phyloP scores from a whole-genome alignment of 2,329 filamentous ascomycete species.

The Polychaeton citri region DNA sequence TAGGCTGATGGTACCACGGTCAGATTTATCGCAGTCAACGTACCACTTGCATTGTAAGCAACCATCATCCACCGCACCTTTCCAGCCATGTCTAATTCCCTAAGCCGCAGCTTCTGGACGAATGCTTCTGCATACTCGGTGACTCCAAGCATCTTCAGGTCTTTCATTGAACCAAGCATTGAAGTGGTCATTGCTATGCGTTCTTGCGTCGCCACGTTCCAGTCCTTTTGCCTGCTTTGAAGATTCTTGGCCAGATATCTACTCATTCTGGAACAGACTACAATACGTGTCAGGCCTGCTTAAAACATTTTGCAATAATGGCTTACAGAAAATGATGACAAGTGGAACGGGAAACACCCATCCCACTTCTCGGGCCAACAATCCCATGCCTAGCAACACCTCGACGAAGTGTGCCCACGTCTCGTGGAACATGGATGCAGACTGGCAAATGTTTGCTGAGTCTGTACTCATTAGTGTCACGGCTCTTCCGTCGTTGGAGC shows the following conservation, averaged over 20 bases:
- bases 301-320: not conserved
- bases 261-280: slow-evolving; percentile 4
- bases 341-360: slow-evolving; percentile 4
- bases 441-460: slow-evolving; percentile 1
- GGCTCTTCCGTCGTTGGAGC: not conserved
- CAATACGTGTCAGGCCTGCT: not conserved
- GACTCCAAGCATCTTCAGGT: slow-evolving; percentile 5
- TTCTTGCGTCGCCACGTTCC: slow-evolving; percentile 5
- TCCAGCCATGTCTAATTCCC: slow-evolving; percentile 1
- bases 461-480: slow-evolving; percentile 2
- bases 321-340: slow-evolving; percentile 3
- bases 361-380: slow-evolving; percentile 3
- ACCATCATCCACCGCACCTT: slow-evolving; percentile 4
- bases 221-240: slow-evolving; percentile 2
- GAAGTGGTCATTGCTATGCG: slow-evolving; percentile 2
- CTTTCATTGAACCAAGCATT: slow-evolving; percentile 1
- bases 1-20: no score
- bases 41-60: slow-evolving; percentile 4
- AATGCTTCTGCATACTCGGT: not conserved
- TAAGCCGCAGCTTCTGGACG: not conserved
- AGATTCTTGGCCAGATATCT: slow-evolving; percentile 3
- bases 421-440: slow-evolving; percentile 5
- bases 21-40: no score
- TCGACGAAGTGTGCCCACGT: slow-evolving; percentile 4
- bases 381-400: slow-evolving; percentile 1